Base-by-base conservation (phyloP, 2,329 filamentous ascomycete genomes). In the Penicillium sp. region DNA sequence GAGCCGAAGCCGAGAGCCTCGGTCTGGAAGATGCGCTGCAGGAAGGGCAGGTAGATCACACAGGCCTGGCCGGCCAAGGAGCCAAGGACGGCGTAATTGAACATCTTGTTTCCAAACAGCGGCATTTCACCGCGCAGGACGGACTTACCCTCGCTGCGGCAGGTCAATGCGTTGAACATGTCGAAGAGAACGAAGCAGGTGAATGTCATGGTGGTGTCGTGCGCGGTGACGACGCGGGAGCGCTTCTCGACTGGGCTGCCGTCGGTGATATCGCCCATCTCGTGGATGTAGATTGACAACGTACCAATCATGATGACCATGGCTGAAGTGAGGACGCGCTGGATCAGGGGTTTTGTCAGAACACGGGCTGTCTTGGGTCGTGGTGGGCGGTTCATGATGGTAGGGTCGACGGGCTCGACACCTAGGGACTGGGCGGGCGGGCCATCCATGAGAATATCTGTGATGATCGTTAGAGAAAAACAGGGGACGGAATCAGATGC, bases 401-500 rank as follows among this genome's bases (percentile, higher is more conserved):
- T 89, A 29, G 91, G 91, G 71, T 97, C 94, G 46, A 99, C 94
- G 19, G 88, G 88, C 72, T 99, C 94, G 36, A 99, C 94, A 39
- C 94, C 95, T 2, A 99, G 86, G 11, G 94, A 99, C 76, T 99
- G 94, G 2, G 94, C 94, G 1, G 94, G 94, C 16, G 94, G 94
- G 10, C 95, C 94, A 76, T 99, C 95, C 95, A 99, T 99, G 68
- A 99, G 92, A 71, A 99, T 97, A 73, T 99, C 93, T 97, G 66
- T 38, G 36, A 27, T 1, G 2, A 29, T 31, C 31, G 63, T 75
- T 68, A 75, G 71, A 60, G 41, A 57, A 31, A 36, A n/a, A 11
- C n/a, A 34, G 39, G 21, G 25, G 34, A n/a, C 21, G 11, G 16
- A 19, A 16, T 11, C 8, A 16, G 46, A 40, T 31, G 19, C 49